Base-by-base conservation (phyloP, 345 rosid genomes). In the Aquilaria sinensis region DNA sequence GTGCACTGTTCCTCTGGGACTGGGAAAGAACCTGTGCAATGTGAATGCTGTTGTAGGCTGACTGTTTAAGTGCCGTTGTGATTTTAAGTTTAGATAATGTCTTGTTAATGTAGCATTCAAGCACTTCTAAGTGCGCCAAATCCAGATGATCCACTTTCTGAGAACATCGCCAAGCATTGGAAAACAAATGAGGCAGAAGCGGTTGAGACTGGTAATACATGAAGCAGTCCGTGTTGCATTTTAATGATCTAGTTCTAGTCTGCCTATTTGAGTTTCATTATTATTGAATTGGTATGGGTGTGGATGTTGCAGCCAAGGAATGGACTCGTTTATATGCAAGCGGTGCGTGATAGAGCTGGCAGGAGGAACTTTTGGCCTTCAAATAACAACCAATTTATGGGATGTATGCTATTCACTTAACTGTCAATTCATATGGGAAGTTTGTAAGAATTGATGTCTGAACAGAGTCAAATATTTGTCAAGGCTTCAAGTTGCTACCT, bases 151-250 rank as follows among this genome's bases (percentile, higher is more conserved):
- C 99, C 99, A 0, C 89, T 94, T 9, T 94, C 99, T 1, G 99
- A 94, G 85, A 94, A 88, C 80, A 88, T 90, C 56, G 97, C 99
- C 29, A 94, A 94, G 89, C 99, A 94, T 62, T 90, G 99, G 99
- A 94, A 94, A 78, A 77, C 91, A 9, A 87, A 94, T 51, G 99
- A 94, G 75, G 91, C 73, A 7, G 99, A 94, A 78, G 99, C 99
- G 47, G 97, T 94, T 52, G 99, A 90, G 81, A 94, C 99, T 58
- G 99, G 99, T 90, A 71, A 63, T 47, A 12, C 53, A 43, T 6
- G 6, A 61, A 14, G 8, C n/a, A 10, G 12, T 23, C 23, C 23
- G 5, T 12, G 51, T 45, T 47, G 31, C 14, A 33, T 49, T 57
- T 32, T 3, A 31, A 58, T 64, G 33, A 31, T 52, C 58, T 37